A percentile compares a stretch with the other conserved stretches of the same genome.
These are phyloP conservation scores for Globisporangium solare DNA, from an alignment of 352 stramenopile species.

Conservation along the genomic window DNA sequence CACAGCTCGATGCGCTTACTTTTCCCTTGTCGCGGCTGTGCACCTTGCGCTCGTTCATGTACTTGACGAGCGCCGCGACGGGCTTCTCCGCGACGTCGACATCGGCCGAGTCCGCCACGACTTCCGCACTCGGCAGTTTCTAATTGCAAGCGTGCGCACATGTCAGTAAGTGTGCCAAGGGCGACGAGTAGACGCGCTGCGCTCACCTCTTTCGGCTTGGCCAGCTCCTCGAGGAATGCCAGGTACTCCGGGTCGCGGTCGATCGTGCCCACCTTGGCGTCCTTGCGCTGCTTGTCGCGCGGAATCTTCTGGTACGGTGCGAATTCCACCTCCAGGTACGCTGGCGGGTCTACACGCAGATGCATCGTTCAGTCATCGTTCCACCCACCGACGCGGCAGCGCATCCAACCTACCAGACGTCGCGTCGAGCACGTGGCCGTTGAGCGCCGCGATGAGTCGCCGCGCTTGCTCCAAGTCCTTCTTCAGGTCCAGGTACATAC, in stretches of 20 bases:
- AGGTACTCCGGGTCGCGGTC: conserved; percentile 70
- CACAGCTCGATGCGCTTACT: conserved; percentile 18
- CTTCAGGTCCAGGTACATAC: conserved; percentile 75
- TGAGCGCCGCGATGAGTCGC: conserved; percentile 43
- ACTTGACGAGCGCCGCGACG: conserved; percentile 73
- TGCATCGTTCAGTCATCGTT: neutral
- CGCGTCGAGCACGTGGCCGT: conserved; percentile 37
- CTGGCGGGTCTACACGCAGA: conserved; percentile 4
- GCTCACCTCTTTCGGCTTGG: conserved; percentile 59
- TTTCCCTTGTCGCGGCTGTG: conserved; percentile 65
- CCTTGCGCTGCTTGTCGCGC: conserved; percentile 74
- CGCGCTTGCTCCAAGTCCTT: conserved; percentile 46
- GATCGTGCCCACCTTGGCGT: conserved; percentile 71
- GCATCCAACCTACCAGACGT: conserved; percentile 24
- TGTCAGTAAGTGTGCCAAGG: neutral
- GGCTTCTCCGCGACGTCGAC: conserved; percentile 53
- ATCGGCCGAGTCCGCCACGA: conserved; percentile 47
- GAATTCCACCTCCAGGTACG: conserved; percentile 56
- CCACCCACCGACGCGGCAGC: neutral
- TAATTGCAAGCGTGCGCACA: conserved; percentile 10
- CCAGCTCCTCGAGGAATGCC: conserved; percentile 66
- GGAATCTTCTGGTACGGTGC: conserved; percentile 79
- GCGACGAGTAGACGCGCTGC: neutral
- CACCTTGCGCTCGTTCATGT: conserved; percentile 71
- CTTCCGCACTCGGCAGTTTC: conserved; percentile 72